Base-by-base conservation (phyloP, 345 rosid genomes). In the Bruguiera sexangula region DNA sequence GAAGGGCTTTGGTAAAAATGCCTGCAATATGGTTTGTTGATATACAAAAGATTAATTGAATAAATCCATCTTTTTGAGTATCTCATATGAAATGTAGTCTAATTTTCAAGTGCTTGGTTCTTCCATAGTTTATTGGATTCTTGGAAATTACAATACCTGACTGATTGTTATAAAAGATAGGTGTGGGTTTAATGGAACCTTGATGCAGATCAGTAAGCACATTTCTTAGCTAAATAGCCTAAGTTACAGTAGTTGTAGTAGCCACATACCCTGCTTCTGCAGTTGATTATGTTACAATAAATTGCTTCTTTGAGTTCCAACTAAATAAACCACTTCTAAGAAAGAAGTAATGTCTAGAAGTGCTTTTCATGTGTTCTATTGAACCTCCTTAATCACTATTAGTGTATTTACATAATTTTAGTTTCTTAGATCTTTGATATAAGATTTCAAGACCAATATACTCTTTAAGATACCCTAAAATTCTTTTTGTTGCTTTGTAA, bases 251-350 rank as follows among this genome's bases (percentile, higher is more conserved):
- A 16, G 60, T 43, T 18, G 29, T 20, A 29, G 58, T 43, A 13
- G 46, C 21, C 18, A 69, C 18, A 27, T 8, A 60, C 29, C 46
- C 29, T 4, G 46, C 65, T 9, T 69, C 43, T 15, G 46, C 30
- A 5, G n/a, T 69, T 29, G 65, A 59, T 29, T 69, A 65, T 1
- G 57, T 65, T 1, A 69, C 48, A 19, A 27, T 2, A 6, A 4
- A 32, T 46, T 69, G n/a, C 15, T 69, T 46, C 27, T 57, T 69
- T 4, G 52, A 68, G 15, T 51, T 13, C 52, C 24, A 68, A 39
- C 34, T 6, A 20, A 68, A 55, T 0, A 4, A 2, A 9, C 62
- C 32, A 3, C 24, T 21, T 1, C 53, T 24, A 11, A 68, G 6
- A 20, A 0, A 21, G 19, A 68, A 68, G 3, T 1, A n/a, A 13